phyloP scores from a whole-genome alignment of 306 rosid genomes.

The Medicago lupulina region DNA sequence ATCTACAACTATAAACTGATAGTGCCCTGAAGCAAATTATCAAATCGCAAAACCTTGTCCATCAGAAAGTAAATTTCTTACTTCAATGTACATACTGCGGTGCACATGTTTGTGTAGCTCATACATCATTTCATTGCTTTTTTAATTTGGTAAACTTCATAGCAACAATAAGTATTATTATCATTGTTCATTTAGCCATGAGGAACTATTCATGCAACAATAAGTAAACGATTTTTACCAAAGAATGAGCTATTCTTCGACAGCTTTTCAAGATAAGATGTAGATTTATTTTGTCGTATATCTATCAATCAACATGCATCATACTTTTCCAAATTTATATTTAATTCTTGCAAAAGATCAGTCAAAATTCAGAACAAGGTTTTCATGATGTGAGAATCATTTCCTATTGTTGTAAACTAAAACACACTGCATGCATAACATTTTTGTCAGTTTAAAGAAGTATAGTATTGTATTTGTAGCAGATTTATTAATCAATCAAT shows the following conservation, averaged over 20 bases:
- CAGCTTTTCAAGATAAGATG: slow-evolving; percentile 9
- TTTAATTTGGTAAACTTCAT: background rate
- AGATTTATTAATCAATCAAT: slow-evolving; percentile 21
- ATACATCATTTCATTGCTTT: background rate
- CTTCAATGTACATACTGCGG: background rate
- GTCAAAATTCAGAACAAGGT: slow-evolving; percentile 9
- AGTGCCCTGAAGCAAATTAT: slow-evolving; percentile 1
- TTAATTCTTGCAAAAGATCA: slow-evolving; percentile 8
- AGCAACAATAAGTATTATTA: slow-evolving; percentile 15
- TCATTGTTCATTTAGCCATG: slow-evolving; percentile 14
- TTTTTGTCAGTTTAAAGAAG: background rate
- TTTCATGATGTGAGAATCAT: background rate
- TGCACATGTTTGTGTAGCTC: background rate
- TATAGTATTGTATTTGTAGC: background rate
- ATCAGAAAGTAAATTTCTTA: slow-evolving; percentile 30
- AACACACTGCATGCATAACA: background rate
- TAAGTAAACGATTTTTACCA: slow-evolving; percentile 5
- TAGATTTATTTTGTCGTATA: slow-evolving; percentile 5
- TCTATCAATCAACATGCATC: slow-evolving; percentile 3
- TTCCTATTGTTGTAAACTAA: slow-evolving; percentile 5
- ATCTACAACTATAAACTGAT: slow-evolving; percentile 16
- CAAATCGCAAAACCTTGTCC: background rate
- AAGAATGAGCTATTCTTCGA: no score
- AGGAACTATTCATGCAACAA: background rate
- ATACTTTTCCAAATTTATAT: slow-evolving; percentile 13